These are phyloP conservation scores for Xylariaceae sp. DNA, from an alignment of 2,329 filamentous ascomycete species.

Conservation along the genomic window DNA sequence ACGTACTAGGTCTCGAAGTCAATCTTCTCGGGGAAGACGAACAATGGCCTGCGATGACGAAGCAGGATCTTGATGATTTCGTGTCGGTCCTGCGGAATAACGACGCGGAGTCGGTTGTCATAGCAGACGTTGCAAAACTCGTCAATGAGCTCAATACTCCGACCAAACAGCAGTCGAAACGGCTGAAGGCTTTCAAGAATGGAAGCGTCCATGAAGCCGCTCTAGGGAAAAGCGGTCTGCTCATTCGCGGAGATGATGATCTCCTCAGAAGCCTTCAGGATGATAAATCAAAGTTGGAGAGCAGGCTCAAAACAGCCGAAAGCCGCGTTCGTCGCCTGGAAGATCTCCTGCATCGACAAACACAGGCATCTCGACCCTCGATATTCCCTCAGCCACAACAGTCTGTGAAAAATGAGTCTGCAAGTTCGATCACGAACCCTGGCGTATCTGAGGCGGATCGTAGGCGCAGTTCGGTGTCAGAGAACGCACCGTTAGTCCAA, in stretches of 20 bases:
- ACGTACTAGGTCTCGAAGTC: constrained; percentile 74
- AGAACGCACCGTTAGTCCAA: constrained; percentile 44
- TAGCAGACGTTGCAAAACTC: constrained; percentile 70
- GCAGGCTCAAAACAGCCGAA: constrained; percentile 74
- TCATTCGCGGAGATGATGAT: constrained; percentile 86
- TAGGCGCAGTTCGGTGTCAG: constrained; percentile 36
- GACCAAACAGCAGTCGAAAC: constrained; percentile 79
- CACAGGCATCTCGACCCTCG: constrained; percentile 51
- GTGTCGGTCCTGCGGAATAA: constrained; percentile 61
- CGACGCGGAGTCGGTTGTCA: constrained; percentile 60
- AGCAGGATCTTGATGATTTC: constrained; percentile 74
- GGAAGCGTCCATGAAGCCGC: constrained; percentile 91
- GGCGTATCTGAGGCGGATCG: constrained; percentile 36
- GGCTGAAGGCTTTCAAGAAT: constrained; percentile 91
- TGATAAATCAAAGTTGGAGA: constrained; percentile 72
- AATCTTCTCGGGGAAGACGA: constrained; percentile 77
- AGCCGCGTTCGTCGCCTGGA: constrained; percentile 88
- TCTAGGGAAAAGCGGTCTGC: constrained; percentile 78
- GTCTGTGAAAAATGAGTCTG: constrained; percentile 46
- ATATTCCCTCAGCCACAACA: constrained; percentile 50
- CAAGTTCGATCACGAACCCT: constrained; percentile 43
- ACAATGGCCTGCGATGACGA: constrained; percentile 72
- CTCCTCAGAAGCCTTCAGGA: constrained; percentile 72
- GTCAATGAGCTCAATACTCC: constrained; percentile 76
- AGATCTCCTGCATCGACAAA: constrained; percentile 84